These are phyloP conservation scores for Triticum urartu DNA, from an alignment of 176 grass and related monocot genomes.

Conservation along the genomic window DNA sequence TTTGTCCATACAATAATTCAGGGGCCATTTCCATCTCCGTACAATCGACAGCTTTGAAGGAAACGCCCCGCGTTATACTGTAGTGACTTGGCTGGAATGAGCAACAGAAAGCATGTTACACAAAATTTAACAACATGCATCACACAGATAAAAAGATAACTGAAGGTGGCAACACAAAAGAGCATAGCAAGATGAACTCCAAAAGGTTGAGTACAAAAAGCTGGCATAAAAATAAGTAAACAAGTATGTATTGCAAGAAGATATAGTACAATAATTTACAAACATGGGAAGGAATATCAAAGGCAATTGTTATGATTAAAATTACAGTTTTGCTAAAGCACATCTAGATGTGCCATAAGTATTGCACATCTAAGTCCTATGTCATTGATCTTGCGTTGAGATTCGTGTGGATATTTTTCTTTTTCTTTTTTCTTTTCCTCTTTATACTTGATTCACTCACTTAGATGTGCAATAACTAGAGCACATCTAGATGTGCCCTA, in stretches of 20 bases:
- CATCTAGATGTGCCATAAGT: too few relatives aligned
- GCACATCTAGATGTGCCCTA: too few relatives aligned
- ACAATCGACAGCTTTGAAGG: conserved; percentile 13
- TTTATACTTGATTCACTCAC: too few relatives aligned
- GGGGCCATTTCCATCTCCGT: conserved; percentile 56
- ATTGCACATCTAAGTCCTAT: too few relatives aligned
- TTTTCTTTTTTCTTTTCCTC: too few relatives aligned
- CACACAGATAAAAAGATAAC: not conserved
- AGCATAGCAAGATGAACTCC: not conserved
- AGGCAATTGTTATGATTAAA: not conserved
- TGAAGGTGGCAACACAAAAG: not conserved
- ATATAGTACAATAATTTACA: not conserved
- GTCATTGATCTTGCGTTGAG: too few relatives aligned
- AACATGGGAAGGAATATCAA: not conserved
- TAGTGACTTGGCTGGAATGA: conserved; percentile 12
- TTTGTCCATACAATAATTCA: conserved; percentile 61
- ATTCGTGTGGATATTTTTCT: too few relatives aligned
- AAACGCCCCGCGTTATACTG: not conserved
- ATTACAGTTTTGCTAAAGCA: too few relatives aligned
- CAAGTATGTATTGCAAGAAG: not conserved
- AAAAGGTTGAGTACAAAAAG: not conserved
- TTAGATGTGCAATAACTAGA: too few relatives aligned
- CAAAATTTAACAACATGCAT: not conserved
- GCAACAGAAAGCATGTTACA: not conserved
- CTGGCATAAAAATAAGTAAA: not conserved